Percentiles rank a stretch among this genome's conserved stretches.
phyloP scores from a whole-genome alignment of 805 yeast species.

The Zygosaccharomyces bailii region DNA sequence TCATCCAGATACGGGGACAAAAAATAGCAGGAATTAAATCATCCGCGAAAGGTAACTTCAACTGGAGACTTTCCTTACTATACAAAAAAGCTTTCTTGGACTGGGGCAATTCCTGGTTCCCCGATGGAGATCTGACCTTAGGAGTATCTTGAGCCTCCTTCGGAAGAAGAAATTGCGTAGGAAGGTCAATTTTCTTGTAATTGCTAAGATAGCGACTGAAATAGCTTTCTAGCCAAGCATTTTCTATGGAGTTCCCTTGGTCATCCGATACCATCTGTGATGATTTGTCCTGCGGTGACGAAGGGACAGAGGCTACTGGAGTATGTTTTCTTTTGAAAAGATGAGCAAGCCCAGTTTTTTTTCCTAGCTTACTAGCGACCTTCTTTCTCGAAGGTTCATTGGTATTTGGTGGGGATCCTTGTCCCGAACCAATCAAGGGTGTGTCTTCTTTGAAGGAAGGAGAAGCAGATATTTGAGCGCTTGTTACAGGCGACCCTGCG shows the following conservation, averaged over 20 bases:
- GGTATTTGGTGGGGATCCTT: slow-evolving; percentile 2
- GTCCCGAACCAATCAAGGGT: not conserved
- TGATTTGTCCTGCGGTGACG: slow-evolving; percentile 1
- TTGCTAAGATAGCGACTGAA: slow-evolving; percentile 25
- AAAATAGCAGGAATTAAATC: slow-evolving; percentile 28
- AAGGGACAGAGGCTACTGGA: slow-evolving; percentile 5
- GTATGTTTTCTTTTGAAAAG: slow-evolving; percentile 30
- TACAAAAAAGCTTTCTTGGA: slow-evolving; percentile 18
- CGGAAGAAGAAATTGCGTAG: slow-evolving; percentile 24
- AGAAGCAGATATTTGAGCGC: not conserved
- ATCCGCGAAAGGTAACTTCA: slow-evolving; percentile 28
- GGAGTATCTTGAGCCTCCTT: slow-evolving; percentile 12
- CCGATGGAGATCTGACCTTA: not conserved
- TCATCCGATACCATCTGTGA: slow-evolving; percentile 4
- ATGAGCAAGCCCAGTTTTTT: slow-evolving; percentile 28
- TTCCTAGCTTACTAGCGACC: slow-evolving; percentile 12
- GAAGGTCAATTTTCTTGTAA: slow-evolving; percentile 24
- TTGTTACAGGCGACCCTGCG: not conserved
- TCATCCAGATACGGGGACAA: slow-evolving; percentile 32
- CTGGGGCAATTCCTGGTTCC: slow-evolving; percentile 9
- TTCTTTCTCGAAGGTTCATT: slow-evolving; percentile 3
- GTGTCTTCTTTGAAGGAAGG: not conserved
- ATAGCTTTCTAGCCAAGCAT: slow-evolving; percentile 28
- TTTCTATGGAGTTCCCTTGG: slow-evolving; percentile 16
- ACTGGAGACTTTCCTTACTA: slow-evolving; percentile 23